Percentiles rank a stretch among this genome's conserved stretches.
Conservation (phyloP, 495 filamentous ascomycete species). For the Hypoxylon lenormandii region DNA sequence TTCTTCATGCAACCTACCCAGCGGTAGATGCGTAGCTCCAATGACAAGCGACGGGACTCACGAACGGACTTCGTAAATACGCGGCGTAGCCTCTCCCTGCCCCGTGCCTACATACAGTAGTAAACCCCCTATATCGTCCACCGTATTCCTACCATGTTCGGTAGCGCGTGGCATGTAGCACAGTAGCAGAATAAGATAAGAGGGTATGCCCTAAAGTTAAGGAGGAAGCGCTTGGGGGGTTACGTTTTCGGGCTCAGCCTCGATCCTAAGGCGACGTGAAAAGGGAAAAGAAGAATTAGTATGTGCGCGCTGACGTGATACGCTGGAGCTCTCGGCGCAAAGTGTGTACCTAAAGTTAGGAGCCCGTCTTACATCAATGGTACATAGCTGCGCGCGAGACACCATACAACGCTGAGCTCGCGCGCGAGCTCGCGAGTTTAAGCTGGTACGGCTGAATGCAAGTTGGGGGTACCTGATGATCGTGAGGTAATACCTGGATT, state of each 20-base stretch:
- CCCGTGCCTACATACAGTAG: too few species aligned
- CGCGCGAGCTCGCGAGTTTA: background rate
- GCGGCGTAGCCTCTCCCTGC: constrained; percentile 31
- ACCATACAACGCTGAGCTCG: constrained; percentile 15
- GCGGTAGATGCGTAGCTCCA: constrained; percentile 42
- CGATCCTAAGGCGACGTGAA: constrained; percentile 41
- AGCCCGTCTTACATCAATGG: constrained; percentile 33
- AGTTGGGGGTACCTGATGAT: constrained; percentile 36
- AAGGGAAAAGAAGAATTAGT: constrained; percentile 2
- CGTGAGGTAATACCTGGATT: constrained; percentile 20
- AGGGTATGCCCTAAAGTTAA: background rate
- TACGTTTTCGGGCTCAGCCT: constrained; percentile 39
- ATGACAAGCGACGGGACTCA: constrained; percentile 18
- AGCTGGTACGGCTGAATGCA: constrained; percentile 45
- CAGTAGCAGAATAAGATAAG: background rate
- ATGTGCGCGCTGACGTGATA: constrained; percentile 46
- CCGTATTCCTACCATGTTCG: constrained; percentile 7
- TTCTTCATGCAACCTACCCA: constrained; percentile 37
- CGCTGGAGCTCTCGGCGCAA: constrained; percentile 16
- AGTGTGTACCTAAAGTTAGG: constrained; percentile 7
- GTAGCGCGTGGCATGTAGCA: background rate
- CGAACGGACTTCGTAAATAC: constrained; percentile 17
- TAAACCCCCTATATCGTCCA: too few species aligned
- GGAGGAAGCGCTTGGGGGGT: constrained; percentile 1
- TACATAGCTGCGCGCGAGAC: constrained; percentile 3